Percentiles rank a stretch among this genome's conserved stretches.
phyloP scores from a whole-genome alignment of 2,329 filamentous ascomycete genomes.

The Beauveria australis region DNA sequence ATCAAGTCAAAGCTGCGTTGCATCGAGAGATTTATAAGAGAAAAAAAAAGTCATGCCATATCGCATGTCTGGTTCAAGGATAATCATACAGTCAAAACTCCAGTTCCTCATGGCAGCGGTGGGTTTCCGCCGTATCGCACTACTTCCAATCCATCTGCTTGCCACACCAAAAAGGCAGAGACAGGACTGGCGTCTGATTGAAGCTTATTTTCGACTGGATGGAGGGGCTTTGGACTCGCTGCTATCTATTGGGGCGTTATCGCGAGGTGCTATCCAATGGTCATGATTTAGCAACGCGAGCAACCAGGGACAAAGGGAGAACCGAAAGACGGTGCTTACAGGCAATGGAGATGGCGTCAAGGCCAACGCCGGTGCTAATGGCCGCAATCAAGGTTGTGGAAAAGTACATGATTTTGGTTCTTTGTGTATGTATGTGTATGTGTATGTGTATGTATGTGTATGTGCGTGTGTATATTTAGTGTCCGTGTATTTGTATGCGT shows the following conservation, averaged over 20 bases:
- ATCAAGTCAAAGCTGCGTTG: no score
- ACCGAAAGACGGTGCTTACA: neutral
- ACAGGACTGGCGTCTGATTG: neutral
- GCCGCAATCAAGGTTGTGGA: conserved; percentile 6
- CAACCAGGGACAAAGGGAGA: neutral
- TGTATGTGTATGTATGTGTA: neutral
- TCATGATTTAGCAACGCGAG: neutral
- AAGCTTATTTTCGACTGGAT: neutral
- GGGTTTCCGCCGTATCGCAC: neutral
- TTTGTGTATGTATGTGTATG: neutral
- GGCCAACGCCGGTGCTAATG: neutral
- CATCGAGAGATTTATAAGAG: neutral
- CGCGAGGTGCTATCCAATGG: neutral
- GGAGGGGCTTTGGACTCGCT: neutral
- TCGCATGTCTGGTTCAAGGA: neutral
- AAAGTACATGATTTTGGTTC: neutral
- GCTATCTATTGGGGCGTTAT: neutral
- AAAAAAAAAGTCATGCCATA: neutral
- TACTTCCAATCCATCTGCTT: neutral
- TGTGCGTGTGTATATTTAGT: neutral
- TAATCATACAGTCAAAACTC: neutral
- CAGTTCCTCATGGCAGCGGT: neutral
- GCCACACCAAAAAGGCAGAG: neutral
- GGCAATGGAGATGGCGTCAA: neutral
- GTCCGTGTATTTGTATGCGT: no score